Evolutionary conservation across 2,329 filamentous ascomycete genomes (phyloP), one percentile per base, ranked within the genome.

Genomic region (Colletotrichum eleusines): DNA sequence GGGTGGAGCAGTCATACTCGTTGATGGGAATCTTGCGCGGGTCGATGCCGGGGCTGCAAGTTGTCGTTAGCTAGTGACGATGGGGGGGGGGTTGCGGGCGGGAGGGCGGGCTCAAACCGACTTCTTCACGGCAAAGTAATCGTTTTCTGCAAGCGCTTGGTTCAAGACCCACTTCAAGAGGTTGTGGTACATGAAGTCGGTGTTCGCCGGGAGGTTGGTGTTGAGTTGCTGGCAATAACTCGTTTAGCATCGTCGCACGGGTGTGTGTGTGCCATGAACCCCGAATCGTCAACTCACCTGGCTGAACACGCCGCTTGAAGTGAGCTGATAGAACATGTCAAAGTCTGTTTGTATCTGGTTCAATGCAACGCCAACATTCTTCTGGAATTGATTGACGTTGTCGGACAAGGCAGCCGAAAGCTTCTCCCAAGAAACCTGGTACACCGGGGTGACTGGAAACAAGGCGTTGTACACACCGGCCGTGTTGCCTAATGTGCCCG

Each of bases 91-190:
- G 5, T 33, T 42, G 16, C 16, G 4, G 18, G 11, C n/a, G n/a
- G n/a, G n/a, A n/a, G 6, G 40, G 33, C 6, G 6, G 40, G 33
- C 4, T 4, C 28, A 1, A 20, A 64, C 59, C 5, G 14, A 68
- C 66, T 68, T 68, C 51, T 68, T 68, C 5, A 68, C 66, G 2
- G 16, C 51, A 20, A 68, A 68, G 51, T 68, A 68, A 2, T 55
- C 66, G 7, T 31, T 20, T 28, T 51, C 18, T 18, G 42, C 31
- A 16, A 68, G 33, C 2, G 66, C 66, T 42, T 68, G 50, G 50
- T 68, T 64, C 1, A 64, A 12, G 0, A 51, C 38, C 66, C 66
- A 68, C 60, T 58, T 64, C 14, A 57, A 42, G 6, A 68, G 51
- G 31, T 50, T 50, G 26, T 68, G 66, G 18, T 64, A 68, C 51